These are phyloP conservation scores for Gremmenia infestans DNA, from an alignment of 2,329 filamentous ascomycete genomes.

Conservation along the genomic window DNA sequence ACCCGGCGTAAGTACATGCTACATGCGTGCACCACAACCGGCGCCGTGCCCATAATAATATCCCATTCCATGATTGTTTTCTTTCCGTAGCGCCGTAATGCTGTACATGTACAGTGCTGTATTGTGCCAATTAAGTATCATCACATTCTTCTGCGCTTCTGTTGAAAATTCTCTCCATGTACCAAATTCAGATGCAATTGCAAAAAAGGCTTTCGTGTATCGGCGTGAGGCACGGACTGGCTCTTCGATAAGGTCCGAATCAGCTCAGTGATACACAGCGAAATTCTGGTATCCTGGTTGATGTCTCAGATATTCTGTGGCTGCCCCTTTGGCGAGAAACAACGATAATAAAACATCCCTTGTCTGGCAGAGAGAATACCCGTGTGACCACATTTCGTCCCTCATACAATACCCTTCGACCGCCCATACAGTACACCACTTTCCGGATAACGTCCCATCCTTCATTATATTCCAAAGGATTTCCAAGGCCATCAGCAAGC, in stretches of 20 bases:
- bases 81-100: not conserved
- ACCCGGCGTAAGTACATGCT: not conserved
- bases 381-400: slow-evolving; percentile 19
- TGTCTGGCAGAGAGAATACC: slow-evolving; percentile 14
- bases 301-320: slow-evolving; percentile 18
- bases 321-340: slow-evolving; percentile 14
- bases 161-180: not conserved
- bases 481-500: not conserved
- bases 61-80: slow-evolving; percentile 1
- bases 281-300: slow-evolving; percentile 9
- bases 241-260: slow-evolving; percentile 12
- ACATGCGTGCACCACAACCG: not conserved
- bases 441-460: slow-evolving; percentile 8
- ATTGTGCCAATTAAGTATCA: not conserved
- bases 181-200: not conserved
- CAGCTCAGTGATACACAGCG: slow-evolving; percentile 16
- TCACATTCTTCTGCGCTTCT: not conserved
- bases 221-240: slow-evolving; percentile 17
- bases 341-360: slow-evolving; percentile 16
- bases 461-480: not conserved
- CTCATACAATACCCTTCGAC: not conserved
- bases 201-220: slow-evolving; percentile 12
- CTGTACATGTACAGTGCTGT: not conserved
- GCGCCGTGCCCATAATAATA: not conserved
- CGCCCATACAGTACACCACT: not conserved